phyloP scores from a whole-genome alignment of 2,329 filamentous ascomycete genomes.

The Aureobasidium sp. region DNA sequence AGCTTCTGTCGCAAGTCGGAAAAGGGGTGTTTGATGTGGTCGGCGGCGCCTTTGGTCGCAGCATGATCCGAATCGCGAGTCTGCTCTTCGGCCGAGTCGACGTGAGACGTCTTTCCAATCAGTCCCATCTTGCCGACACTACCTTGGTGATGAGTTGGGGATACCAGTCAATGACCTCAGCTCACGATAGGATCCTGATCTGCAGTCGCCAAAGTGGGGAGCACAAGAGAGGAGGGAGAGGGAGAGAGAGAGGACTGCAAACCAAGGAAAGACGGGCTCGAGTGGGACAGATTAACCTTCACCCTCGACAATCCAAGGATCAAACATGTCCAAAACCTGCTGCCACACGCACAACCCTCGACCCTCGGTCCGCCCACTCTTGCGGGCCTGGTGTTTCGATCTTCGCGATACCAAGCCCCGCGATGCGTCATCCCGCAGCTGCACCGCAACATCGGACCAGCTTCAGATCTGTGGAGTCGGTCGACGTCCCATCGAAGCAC shows the following conservation, averaged over 20 bases:
- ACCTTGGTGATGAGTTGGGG: no score
- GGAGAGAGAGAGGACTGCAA: neutral
- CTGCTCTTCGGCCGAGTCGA: neutral
- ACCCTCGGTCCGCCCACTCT: no score
- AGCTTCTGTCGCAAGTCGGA: conserved; percentile 37
- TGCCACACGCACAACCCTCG: no score
- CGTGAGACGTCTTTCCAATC: conserved; percentile 13
- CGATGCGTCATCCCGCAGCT: neutral
- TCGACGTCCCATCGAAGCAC: no score
- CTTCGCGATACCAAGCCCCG: neutral
- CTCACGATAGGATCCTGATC: neutral
- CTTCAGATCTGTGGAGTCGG: conserved; percentile 1
- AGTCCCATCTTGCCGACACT: conserved; percentile 15
- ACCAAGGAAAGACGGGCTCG: neutral
- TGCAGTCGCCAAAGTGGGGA: neutral
- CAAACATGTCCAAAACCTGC: conserved; percentile 1
- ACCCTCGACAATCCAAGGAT: neutral
- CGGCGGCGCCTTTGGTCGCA: conserved; percentile 8
- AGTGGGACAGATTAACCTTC: conserved; percentile 2
- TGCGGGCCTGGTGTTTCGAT: conserved; percentile 10
- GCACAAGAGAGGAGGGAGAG: neutral
- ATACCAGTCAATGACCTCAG: neutral
- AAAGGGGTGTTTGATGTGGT: conserved; percentile 23
- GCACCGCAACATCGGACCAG: neutral
- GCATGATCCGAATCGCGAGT: neutral